Conservation (phyloP, 2,329 filamentous ascomycete genomes). For the Sarocladium oryzae region DNA sequence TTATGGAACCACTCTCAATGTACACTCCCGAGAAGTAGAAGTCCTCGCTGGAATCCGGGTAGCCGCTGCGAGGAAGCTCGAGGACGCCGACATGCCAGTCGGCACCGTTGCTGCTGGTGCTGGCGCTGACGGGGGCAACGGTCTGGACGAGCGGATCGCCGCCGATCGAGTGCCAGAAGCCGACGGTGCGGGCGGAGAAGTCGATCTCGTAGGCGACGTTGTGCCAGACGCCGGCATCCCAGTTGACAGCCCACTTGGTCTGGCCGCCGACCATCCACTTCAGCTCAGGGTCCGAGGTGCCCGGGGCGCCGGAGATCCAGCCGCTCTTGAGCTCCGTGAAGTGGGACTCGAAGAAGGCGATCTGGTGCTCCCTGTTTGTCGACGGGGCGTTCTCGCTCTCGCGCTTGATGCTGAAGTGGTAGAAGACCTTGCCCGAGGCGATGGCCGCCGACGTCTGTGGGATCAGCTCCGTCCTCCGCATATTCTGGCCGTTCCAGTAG, state of each 20-base stretch:
- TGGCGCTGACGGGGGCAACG: slow-evolving; percentile 52
- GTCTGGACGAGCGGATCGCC: slow-evolving; percentile 48
- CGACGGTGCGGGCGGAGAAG: slow-evolving; percentile 55
- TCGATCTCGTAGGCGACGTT: slow-evolving; percentile 71
- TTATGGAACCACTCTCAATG: slow-evolving; percentile 44
- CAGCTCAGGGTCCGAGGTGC: slow-evolving; percentile 44
- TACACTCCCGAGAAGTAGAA: slow-evolving; percentile 69
- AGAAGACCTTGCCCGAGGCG: slow-evolving; percentile 60
- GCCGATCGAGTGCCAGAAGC: slow-evolving; percentile 65
- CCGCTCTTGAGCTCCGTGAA: slow-evolving; percentile 71
- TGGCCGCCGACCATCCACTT: slow-evolving; percentile 58
- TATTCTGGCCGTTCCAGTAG: slow-evolving; percentile 66
- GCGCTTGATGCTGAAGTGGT: slow-evolving; percentile 65
- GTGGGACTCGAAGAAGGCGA: slow-evolving; percentile 58
- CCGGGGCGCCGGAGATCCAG: slow-evolving; percentile 42
- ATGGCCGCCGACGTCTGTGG: slow-evolving; percentile 62
- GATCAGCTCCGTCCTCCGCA: slow-evolving; percentile 69
- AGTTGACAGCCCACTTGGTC: slow-evolving; percentile 56
- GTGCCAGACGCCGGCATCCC: slow-evolving; percentile 61
- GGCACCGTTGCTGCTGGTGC: slow-evolving; percentile 58
- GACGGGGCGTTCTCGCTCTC: slow-evolving; percentile 53
- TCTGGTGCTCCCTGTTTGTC: slow-evolving; percentile 60
- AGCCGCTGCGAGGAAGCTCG: slow-evolving; percentile 53
- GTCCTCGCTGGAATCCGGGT: slow-evolving; percentile 51
- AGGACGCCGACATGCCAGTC: slow-evolving; percentile 70